phyloP scores from a whole-genome alignment of 1,139 yeast species.

The Dujonia santamariae region DNA sequence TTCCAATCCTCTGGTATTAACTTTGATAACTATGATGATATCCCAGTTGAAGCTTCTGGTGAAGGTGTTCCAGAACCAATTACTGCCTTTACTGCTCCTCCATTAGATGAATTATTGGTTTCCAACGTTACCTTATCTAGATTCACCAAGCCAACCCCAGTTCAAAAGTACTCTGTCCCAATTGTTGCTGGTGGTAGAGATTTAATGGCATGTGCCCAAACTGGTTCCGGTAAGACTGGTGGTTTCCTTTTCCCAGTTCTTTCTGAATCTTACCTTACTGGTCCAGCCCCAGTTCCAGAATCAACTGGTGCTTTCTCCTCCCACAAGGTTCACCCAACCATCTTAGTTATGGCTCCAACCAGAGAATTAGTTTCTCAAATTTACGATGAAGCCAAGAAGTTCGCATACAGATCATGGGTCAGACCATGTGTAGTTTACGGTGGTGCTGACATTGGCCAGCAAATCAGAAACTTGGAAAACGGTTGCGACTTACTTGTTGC shows the following conservation, averaged over 20 bases:
- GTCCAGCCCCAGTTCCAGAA: conserved; percentile 73
- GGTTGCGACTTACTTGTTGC: conserved; percentile 97
- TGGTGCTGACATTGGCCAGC: conserved; percentile 91
- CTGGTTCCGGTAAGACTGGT: conserved; percentile 99
- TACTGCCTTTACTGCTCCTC: conserved; percentile 83
- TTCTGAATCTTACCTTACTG: conserved; percentile 83
- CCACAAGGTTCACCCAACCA: conserved; percentile 89
- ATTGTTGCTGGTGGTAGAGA: conserved; percentile 95
- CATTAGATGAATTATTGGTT: conserved; percentile 81
- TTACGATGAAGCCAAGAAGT: conserved; percentile 92
- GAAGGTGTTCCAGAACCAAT: conserved; percentile 94
- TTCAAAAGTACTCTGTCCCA: conserved; percentile 97
- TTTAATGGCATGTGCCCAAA: conserved; percentile 99
- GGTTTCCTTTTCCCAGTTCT: conserved; percentile 98
- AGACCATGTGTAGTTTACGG: conserved; percentile 96
- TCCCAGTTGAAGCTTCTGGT: conserved; percentile 98
- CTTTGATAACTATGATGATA: conserved; percentile 96
- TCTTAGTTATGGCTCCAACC: conserved; percentile 95
- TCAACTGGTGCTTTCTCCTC: conserved; percentile 55
- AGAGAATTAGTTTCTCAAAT: conserved; percentile 98
- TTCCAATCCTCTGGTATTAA: conserved; percentile 96
- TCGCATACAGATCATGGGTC: conserved; percentile 98
- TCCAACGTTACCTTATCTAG: conserved; percentile 86
- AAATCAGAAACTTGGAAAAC: conserved; percentile 83
- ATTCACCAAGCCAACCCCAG: conserved; percentile 96